These are phyloP conservation scores for Porpolomopsis calyptriformis DNA, from an alignment of 768 basidiomycete species.

Conservation along the genomic window DNA sequence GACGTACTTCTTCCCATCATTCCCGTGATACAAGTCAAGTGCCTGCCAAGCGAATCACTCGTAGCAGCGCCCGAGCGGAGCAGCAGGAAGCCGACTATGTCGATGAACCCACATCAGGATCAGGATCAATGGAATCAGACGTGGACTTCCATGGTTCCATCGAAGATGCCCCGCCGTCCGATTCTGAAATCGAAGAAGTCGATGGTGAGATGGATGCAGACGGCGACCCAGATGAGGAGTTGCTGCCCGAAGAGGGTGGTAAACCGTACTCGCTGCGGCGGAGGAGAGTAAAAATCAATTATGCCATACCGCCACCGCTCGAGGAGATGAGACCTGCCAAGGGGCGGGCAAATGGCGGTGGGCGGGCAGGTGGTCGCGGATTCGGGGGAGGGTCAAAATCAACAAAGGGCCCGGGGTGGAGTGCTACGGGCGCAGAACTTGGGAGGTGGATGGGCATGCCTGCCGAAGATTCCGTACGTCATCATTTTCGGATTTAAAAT, in stretches of 20 bases:
- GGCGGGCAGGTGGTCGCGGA: slow-evolving; percentile 20
- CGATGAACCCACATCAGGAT: slow-evolving; percentile 35
- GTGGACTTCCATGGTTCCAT: slow-evolving; percentile 50
- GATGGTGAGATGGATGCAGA: slow-evolving; percentile 30
- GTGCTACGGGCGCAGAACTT: slow-evolving; percentile 66
- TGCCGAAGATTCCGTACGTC: slow-evolving; percentile 57
- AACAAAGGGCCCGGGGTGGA: slow-evolving; percentile 58
- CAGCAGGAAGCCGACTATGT: slow-evolving; percentile 44
- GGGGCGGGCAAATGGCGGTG: slow-evolving; percentile 24
- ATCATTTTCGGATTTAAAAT: too few relatives aligned
- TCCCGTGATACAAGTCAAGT: slow-evolving; percentile 14
- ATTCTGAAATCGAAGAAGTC: slow-evolving; percentile 31
- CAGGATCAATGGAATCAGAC: too few relatives aligned
- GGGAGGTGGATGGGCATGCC: slow-evolving; percentile 68
- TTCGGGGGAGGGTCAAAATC: slow-evolving; percentile 23
- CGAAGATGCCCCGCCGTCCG: slow-evolving; percentile 46
- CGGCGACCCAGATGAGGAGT: slow-evolving; percentile 34
- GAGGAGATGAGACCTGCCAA: slow-evolving; percentile 52
- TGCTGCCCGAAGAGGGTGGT: slow-evolving; percentile 41
- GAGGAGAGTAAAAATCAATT: slow-evolving; percentile 57
- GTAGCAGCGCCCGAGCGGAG: slow-evolving; percentile 16
- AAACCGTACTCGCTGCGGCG: slow-evolving; percentile 58
- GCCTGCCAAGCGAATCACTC: slow-evolving; percentile 20
- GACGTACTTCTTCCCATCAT: slow-evolving; percentile 2
- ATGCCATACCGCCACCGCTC: slow-evolving; percentile 71